phyloP scores from a whole-genome alignment of 164 flowering plant genomes.

The Nymphaea thermarum region DNA sequence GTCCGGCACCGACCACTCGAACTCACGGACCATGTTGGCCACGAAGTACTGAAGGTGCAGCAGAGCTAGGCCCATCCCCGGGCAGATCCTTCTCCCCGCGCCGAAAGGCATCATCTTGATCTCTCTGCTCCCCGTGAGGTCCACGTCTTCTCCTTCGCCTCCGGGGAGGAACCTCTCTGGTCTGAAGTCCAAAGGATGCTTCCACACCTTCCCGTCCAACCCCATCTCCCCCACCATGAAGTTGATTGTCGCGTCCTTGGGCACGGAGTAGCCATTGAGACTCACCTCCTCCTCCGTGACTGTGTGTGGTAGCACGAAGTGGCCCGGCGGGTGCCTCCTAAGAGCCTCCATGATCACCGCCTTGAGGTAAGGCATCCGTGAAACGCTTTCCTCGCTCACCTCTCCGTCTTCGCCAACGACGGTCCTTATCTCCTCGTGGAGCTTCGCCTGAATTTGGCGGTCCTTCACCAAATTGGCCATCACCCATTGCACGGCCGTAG shows the following conservation, averaged over 20 bases:
- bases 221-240: conserved; percentile 73
- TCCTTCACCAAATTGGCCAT: conserved; percentile 35
- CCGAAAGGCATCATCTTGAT: conserved; percentile 87
- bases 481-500: conserved; percentile 54
- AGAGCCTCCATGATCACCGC: conserved; percentile 79
- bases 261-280: conserved; percentile 64
- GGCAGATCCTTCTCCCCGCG: conserved; percentile 78
- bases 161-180: conserved; percentile 70
- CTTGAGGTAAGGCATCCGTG: conserved; percentile 48
- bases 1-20: conserved; percentile 54
- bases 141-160: conserved; percentile 49
- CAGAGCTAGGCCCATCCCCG: conserved; percentile 57
- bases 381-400: conserved; percentile 41
- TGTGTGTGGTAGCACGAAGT: conserved; percentile 69
- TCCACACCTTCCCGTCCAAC: conserved; percentile 63
- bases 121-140: conserved; percentile 59
- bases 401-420: conserved; percentile 38
- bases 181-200: conserved; percentile 52
- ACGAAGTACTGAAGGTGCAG: conserved; percentile 49
- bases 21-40: conserved; percentile 24
- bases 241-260: conserved; percentile 53
- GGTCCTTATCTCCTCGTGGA: conserved; percentile 48
- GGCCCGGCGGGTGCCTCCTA: conserved; percentile 86
- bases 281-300: conserved; percentile 36
- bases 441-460: conserved; percentile 21